These are phyloP conservation scores for Chrysochromulina tobinii DNA, from an alignment of 78 protist genomes.

Conservation along the genomic window DNA sequence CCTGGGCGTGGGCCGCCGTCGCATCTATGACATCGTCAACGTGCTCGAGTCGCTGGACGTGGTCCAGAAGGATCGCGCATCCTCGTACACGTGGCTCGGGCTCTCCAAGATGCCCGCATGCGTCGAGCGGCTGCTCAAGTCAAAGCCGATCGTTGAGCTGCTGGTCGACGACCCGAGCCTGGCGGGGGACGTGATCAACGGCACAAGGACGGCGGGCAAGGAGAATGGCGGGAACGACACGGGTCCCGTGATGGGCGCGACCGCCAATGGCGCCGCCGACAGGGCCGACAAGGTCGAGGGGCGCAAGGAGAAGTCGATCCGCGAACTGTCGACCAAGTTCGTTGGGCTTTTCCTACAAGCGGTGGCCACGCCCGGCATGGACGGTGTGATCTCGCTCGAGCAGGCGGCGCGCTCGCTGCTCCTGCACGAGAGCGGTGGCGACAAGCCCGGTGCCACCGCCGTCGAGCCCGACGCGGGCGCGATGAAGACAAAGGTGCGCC, in stretches of 20 bases:
- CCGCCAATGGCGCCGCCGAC: background rate
- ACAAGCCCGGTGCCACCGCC: no score
- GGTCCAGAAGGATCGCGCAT: background rate
- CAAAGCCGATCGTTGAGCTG: background rate
- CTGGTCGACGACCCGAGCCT: background rate
- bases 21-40: slow-evolving; percentile 13
- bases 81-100: background rate
- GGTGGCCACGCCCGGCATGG: no score
- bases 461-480: background rate
- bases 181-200: background rate
- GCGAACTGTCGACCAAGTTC: background rate
- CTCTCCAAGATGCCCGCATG: background rate
- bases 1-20: slow-evolving; percentile 13
- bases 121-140: background rate
- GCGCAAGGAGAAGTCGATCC: slow-evolving; percentile 16
- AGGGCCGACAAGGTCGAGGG: background rate
- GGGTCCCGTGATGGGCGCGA: background rate
- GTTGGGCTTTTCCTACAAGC: background rate
- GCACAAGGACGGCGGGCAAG: background rate
- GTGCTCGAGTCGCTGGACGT: slow-evolving; percentile 7
- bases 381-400: background rate
- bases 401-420: slow-evolving; percentile 2
- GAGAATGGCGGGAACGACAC: background rate
- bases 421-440: background rate
- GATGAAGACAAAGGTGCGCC: background rate